Base-by-base conservation (phyloP, 2,329 filamentous ascomycete genomes). In the Curvularia lunata region DNA sequence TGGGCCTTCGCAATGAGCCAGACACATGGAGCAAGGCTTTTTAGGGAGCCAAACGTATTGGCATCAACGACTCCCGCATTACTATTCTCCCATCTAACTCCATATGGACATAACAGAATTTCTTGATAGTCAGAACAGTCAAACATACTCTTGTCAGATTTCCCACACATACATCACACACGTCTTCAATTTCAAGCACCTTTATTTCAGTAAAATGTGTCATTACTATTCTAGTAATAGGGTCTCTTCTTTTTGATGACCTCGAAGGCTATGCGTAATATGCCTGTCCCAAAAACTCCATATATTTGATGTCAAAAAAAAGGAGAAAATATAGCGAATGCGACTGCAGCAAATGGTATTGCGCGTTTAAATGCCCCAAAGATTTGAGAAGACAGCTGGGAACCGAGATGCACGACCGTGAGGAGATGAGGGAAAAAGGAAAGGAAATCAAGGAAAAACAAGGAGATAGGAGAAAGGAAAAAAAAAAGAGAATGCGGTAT, bases 401-500 rank as follows among this genome's bases (percentile, higher is more conserved):
- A 37, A 37, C 16, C 32, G 12, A 37, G 12, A 37, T 37, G 32
- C 32, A 37, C 32, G 16, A 37, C 13, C 32, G n/a, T 37, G 32
- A 49, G 43, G 27, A 34, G 34, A 48, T 41, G 40, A 52, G 45
- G 34, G 12, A 52, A 30, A 45, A 42, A 21, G 42, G 7, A 2
- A 25, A 25, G 6, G 27, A 30, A 30, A 52, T 41, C 47, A 13
- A n/a, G 16, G 16, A 37, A 7, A 37, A 5, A 30, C 7, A 30
- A 30, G 27, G 27, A 30, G 27, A 30, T 27, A 34, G 30, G 12
- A 34, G 10, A 49, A 46, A 34, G 27, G n/a, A 25, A n/a, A 48
- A 28, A 47, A 41, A 32, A 40, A 41, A 38, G 40, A 52, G 57
- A 45, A 52, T 30, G 48, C 61, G 52, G 58, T 54, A 53, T 46